Percentiles rank a stretch among this genome's conserved stretches.
Evolutionary conservation across 805 yeast species (phyloP).

Genomic region (Komagataella mondaviorum): DNA sequence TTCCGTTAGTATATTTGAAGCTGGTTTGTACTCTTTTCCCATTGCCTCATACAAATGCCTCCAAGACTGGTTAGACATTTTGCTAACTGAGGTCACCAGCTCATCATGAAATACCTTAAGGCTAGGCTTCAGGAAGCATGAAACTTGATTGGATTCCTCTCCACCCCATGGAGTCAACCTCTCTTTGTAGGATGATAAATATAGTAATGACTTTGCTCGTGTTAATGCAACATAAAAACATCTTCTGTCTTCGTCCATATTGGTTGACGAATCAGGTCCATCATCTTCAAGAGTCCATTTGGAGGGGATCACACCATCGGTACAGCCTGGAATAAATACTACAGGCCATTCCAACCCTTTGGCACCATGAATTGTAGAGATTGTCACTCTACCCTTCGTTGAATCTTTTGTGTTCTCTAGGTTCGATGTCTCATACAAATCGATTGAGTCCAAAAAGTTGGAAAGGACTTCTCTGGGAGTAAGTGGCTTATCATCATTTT

Average conservation of each 20-base stretch:
- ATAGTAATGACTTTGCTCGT: conserved; percentile 40
- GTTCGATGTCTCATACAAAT: conserved; percentile 14
- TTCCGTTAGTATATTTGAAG: not conserved
- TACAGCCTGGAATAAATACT: conserved; percentile 67
- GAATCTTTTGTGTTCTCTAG: conserved; percentile 2
- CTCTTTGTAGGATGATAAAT: conserved; percentile 1
- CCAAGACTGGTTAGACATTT: not conserved
- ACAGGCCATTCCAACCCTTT: conserved; percentile 95
- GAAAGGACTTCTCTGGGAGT: conserved; percentile 6
- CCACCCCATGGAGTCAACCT: not conserved
- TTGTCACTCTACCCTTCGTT: conserved; percentile 11
- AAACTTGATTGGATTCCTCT: not conserved
- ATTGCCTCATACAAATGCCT: not conserved
- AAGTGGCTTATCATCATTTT: conserved; percentile 3
- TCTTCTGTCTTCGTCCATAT: conserved; percentile 65
- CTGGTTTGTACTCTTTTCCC: not conserved
- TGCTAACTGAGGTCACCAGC: not conserved
- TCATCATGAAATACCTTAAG: not conserved
- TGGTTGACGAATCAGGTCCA: conserved; percentile 13
- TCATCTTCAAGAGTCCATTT: conserved; percentile 22
- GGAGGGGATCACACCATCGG: conserved; percentile 57
- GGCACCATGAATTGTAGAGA: conserved; percentile 85
- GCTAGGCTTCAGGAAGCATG: not conserved
- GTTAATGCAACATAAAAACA: conserved; percentile 84
- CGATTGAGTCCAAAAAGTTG: conserved; percentile 17